phyloP scores from a whole-genome alignment of 495 filamentous ascomycete species.

The Penicillium maclennaniae region DNA sequence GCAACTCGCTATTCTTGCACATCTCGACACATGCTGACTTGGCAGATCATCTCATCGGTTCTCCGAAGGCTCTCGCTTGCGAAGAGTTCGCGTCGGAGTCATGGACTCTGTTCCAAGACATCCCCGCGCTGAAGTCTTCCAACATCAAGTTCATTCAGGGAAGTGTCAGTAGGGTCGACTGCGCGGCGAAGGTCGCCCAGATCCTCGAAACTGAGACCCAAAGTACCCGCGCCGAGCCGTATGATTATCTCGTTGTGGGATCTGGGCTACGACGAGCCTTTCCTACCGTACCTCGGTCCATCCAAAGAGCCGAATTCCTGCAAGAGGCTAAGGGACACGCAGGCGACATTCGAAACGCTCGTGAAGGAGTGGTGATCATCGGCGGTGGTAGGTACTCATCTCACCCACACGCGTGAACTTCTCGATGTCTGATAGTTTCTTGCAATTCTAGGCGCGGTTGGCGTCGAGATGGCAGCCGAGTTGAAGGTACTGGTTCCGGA shows the following conservation, averaged over 20 bases:
- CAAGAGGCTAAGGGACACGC: constrained; percentile 43
- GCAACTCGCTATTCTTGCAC: constrained; percentile 8
- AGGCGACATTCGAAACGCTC: constrained; percentile 22
- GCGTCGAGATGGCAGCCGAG: constrained; percentile 69
- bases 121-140: constrained; percentile 52
- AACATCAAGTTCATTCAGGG: constrained; percentile 55
- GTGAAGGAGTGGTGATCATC: constrained; percentile 54
- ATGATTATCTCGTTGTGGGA: constrained; percentile 63
- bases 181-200: constrained; percentile 45
- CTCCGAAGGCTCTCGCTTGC: constrained; percentile 58
- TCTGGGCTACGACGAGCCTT: constrained; percentile 59
- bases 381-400: constrained; percentile 39
- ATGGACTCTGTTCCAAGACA: constrained; percentile 59
- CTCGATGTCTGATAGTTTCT: neutral
- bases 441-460: constrained; percentile 53
- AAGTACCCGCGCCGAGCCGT: constrained; percentile 32
- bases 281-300: constrained; percentile 59
- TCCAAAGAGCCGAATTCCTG: constrained; percentile 51
- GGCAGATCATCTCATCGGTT: constrained; percentile 58
- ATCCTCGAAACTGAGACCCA: constrained; percentile 32
- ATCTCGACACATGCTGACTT: neutral
- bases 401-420: constrained; percentile 22
- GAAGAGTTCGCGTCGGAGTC: constrained; percentile 50
- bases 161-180: constrained; percentile 51
- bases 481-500: constrained; percentile 55